Conservation (phyloP, 2,329 filamentous ascomycete species). For the Diaporthe longicolla region DNA sequence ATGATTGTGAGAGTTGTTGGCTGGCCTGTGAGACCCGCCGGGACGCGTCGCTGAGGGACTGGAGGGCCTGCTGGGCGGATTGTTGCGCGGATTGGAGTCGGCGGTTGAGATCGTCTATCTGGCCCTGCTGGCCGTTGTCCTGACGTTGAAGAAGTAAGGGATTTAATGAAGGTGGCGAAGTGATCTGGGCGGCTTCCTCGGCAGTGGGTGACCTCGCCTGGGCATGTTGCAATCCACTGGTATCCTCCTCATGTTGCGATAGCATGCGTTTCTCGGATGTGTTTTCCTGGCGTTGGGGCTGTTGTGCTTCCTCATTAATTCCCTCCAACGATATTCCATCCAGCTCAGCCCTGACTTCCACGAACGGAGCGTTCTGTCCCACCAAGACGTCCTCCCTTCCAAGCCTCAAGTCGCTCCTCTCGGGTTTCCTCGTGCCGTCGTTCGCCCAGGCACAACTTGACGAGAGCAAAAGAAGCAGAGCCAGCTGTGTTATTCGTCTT, state of each 20-base stretch:
- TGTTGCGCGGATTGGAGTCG: constrained; percentile 46
- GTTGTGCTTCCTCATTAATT: neutral
- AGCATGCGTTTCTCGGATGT: neutral
- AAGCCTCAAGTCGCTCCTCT: constrained; percentile 23
- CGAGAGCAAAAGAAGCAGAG: constrained; percentile 46
- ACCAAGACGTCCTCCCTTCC: neutral
- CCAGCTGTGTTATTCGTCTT: constrained; percentile 44
- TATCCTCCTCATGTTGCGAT: neutral
- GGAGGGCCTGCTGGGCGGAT: constrained; percentile 50
- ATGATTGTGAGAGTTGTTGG: constrained; percentile 51
- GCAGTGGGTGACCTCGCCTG: constrained; percentile 28
- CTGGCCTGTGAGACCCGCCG: constrained; percentile 51
- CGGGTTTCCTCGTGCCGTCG: constrained; percentile 32
- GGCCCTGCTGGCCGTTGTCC: constrained; percentile 42
- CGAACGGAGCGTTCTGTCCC: neutral
- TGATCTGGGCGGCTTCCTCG: constrained; percentile 44
- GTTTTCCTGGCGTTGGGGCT: neutral
- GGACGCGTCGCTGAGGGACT: constrained; percentile 48
- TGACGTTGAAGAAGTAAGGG: constrained; percentile 43
- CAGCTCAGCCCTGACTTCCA: neutral
- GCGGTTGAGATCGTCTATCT: constrained; percentile 46
- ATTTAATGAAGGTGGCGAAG: constrained; percentile 45
- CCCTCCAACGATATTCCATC: neutral
- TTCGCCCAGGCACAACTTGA: constrained; percentile 47
- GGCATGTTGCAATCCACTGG: constrained; percentile 3